Evolutionary conservation across 2,329 filamentous ascomycete genomes (phyloP).

Genomic region (Aspergillus sp.): DNA sequence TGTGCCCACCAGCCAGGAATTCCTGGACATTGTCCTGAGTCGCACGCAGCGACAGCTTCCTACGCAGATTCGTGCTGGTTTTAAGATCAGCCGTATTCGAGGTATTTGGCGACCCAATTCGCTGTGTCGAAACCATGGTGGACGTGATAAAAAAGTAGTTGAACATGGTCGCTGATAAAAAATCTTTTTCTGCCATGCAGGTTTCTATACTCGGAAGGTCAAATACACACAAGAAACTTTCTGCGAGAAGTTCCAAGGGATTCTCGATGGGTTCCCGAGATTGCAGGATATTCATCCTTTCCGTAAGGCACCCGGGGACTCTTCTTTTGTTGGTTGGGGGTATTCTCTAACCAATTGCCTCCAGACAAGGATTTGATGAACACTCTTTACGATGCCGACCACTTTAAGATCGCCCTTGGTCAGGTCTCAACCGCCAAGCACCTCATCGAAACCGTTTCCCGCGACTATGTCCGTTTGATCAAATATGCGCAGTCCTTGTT

Average conservation of each 20-base stretch:
- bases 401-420: constrained; percentile 93
- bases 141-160: constrained; percentile 1
- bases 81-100: constrained; percentile 91
- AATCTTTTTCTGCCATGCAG: constrained; percentile 34
- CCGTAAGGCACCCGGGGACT: constrained; percentile 45
- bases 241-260: constrained; percentile 82
- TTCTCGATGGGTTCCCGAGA: constrained; percentile 87
- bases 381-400: constrained; percentile 96
- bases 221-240: constrained; percentile 98
- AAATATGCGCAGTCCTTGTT: constrained; percentile 96
- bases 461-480: constrained; percentile 91
- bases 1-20: constrained; percentile 88
- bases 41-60: constrained; percentile 87
- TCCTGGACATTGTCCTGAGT: constrained; percentile 93
- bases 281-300: constrained; percentile 94
- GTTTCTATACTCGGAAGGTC: constrained; percentile 95
- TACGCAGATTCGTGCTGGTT: constrained; percentile 90
- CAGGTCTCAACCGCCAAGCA: constrained; percentile 95
- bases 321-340: constrained; percentile 8
- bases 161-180: constrained; percentile 22
- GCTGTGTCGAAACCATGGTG: background rate
- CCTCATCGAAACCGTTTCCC: constrained; percentile 88
- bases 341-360: constrained; percentile 12
- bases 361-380: constrained; percentile 77
- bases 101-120: constrained; percentile 25